phyloP scores from a whole-genome alignment of 768 basidiomycete species.

The Suillus lakei region DNA sequence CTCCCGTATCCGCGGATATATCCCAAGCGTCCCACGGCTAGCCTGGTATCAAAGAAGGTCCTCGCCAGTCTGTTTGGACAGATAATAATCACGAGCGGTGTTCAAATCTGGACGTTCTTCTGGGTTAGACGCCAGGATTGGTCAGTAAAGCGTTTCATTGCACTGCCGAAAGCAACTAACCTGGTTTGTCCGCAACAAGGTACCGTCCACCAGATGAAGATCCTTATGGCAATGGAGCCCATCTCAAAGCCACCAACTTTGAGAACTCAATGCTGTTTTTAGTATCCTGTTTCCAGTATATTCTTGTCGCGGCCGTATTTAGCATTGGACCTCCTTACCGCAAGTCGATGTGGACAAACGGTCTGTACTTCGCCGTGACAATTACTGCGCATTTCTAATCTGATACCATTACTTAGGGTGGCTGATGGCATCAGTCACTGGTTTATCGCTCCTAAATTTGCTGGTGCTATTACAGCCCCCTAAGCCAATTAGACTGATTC shows the following conservation, averaged over 20 bases:
- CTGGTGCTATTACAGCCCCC: constrained; percentile 80
- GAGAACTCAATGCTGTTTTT: constrained; percentile 94
- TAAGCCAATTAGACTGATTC: constrained; percentile 54
- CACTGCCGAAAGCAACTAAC: constrained; percentile 5
- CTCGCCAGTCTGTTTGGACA: constrained; percentile 93
- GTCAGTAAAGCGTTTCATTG: constrained; percentile 43
- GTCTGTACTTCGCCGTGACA: constrained; percentile 47
- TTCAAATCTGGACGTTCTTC: constrained; percentile 88
- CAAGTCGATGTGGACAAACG: constrained; percentile 93
- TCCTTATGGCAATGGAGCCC: constrained; percentile 58
- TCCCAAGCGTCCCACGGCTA: constrained; percentile 92
- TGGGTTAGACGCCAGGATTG: constrained; percentile 88
- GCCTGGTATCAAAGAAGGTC: constrained; percentile 94
- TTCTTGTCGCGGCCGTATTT: constrained; percentile 95
- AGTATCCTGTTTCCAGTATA: constrained; percentile 98
- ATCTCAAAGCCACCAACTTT: constrained; percentile 83
- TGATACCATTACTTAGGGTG: constrained; percentile 52
- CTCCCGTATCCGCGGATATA: constrained; percentile 86
- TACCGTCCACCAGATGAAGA: constrained; percentile 60
- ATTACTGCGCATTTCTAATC: constrained; percentile 3
- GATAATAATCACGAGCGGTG: constrained; percentile 78
- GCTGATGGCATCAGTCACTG: constrained; percentile 78
- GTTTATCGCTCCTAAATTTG: constrained; percentile 74
- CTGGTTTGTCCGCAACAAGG: constrained; percentile 46
- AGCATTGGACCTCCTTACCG: constrained; percentile 98